phyloP scores from a whole-genome alignment of 2,329 filamentous ascomycete genomes.

The Amesomyces nigricolor region DNA sequence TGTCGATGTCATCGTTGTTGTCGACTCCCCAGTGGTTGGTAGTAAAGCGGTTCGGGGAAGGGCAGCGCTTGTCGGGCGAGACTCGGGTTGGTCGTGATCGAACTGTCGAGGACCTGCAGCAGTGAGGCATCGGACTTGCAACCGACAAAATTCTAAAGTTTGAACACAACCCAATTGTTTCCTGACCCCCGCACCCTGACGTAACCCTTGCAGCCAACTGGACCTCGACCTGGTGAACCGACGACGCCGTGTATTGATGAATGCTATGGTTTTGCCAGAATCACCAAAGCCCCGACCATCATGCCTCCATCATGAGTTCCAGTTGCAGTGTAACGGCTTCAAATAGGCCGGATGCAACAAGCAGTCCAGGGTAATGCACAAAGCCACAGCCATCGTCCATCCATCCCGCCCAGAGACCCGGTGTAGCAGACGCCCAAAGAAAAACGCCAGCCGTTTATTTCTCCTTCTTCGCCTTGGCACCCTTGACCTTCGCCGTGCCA shows the following conservation, averaged over 20 bases:
- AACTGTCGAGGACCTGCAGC: too few relatives aligned
- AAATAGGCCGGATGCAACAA: conserved; percentile 24
- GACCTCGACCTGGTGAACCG: conserved; percentile 19
- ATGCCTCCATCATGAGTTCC: conserved; percentile 28
- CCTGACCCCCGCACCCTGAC: too few relatives aligned
- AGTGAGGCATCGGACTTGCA: too few relatives aligned
- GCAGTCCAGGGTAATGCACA: conserved; percentile 34
- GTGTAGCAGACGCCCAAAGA: conserved; percentile 29
- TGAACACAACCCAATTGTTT: too few relatives aligned
- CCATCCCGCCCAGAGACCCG: conserved; percentile 29
- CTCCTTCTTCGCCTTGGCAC: conserved; percentile 90
- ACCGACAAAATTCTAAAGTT: too few relatives aligned
- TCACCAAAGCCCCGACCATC: conserved; percentile 32
- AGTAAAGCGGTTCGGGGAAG: too few relatives aligned
- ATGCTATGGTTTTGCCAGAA: conserved; percentile 34
- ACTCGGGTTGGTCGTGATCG: too few relatives aligned
- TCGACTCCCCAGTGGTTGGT: too few relatives aligned
- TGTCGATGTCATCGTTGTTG: too few relatives aligned
- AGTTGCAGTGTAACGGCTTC: conserved; percentile 23
- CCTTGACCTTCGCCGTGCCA: conserved; percentile 97
- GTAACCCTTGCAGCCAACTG: not conserved
- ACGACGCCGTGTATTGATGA: conserved; percentile 32
- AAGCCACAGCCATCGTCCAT: conserved; percentile 33
- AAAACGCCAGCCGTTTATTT: conserved; percentile 56
- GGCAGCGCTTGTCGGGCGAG: too few relatives aligned